phyloP scores from a whole-genome alignment of 1,139 yeast species.

The Magnusiomyces paraingens region DNA sequence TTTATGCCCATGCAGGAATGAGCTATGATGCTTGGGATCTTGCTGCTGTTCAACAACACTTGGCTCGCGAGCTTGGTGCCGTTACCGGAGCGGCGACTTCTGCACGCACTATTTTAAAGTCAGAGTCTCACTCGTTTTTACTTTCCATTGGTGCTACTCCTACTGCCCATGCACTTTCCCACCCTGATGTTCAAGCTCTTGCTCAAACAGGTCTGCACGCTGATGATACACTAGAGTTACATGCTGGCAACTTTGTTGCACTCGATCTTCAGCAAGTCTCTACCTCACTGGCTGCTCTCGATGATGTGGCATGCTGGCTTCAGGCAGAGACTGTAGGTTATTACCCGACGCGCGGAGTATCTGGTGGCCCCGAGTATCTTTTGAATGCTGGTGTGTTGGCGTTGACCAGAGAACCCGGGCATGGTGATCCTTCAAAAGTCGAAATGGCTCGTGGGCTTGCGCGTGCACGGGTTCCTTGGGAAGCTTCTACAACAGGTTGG shows the following conservation, averaged over 20 bases:
- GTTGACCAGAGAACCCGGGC: constrained; percentile 49
- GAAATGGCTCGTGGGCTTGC: constrained; percentile 46
- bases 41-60: constrained; percentile 42
- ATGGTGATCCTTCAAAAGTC: neutral
- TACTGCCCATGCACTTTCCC: constrained; percentile 58
- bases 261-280: constrained; percentile 72
- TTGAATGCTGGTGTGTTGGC: constrained; percentile 71
- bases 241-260: constrained; percentile 72
- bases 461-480: constrained; percentile 35
- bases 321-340: constrained; percentile 59
- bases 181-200: constrained; percentile 16
- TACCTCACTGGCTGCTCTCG: constrained; percentile 48
- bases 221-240: constrained; percentile 53
- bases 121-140: constrained; percentile 27
- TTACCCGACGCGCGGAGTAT: constrained; percentile 39
- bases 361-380: constrained; percentile 44
- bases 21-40: constrained; percentile 50
- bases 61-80: constrained; percentile 50
- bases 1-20: constrained; percentile 77
- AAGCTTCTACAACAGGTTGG: constrained; percentile 43
- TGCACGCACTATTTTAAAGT: constrained; percentile 31
- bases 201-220: constrained; percentile 13
- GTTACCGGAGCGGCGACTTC: constrained; percentile 49
- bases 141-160: constrained; percentile 78
- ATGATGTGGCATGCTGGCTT: constrained; percentile 50